Base-by-base conservation (phyloP, 1,284 basidiomycete species). In the Moesziomyces parantarcticus region DNA sequence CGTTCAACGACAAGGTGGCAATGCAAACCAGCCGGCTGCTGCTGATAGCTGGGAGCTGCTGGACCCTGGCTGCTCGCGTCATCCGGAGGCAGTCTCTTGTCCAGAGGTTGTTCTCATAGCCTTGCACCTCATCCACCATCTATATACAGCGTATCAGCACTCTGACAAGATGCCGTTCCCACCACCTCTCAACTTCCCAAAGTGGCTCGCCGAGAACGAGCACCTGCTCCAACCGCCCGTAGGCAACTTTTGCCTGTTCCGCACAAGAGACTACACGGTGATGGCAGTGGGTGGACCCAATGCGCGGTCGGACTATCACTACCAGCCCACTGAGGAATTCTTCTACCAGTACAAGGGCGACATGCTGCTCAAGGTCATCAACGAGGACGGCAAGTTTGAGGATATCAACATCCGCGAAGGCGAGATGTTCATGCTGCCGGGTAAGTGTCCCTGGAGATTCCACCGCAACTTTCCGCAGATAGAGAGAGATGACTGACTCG, bases 391-490 rank as follows among this genome's bases (percentile, higher is more conserved):
- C n/a, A 87, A 88, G 74, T 95, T 97, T 84, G 87, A 88, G 78
- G 95, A 98, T 82, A 92, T 98, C 40, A 85, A 87, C 25, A 97
- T 98, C 77, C 91, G 90, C 64, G 94, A 99, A 85, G 95, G 95
- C 43, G 93, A 95, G 75, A 97, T 98, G 93, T 97, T 96, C 84
- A 84, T 98, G 75, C 87, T 98, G 21, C 94, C 94, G 48, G 66
- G 66, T 69, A 63, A 91, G 94, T 93, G 36, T 39, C 36, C 18
- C 36, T 2, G 18, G 36, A 39, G 16, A 16, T n/a, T 1, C 18
- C 6, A 18, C 14, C 14, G 3, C 16, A 32, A 32, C 6, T 11
- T 18, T 16, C 16, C 36, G 36, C 36, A 39, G 16, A 13, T 39
- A 16, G 0, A 5, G 1, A 16, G 7, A 16, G 36, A 23, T n/a